Evolutionary conservation across 371 early-diverging fungal genomes (phyloP).

Genomic region (Mortierella polycephala): DNA sequence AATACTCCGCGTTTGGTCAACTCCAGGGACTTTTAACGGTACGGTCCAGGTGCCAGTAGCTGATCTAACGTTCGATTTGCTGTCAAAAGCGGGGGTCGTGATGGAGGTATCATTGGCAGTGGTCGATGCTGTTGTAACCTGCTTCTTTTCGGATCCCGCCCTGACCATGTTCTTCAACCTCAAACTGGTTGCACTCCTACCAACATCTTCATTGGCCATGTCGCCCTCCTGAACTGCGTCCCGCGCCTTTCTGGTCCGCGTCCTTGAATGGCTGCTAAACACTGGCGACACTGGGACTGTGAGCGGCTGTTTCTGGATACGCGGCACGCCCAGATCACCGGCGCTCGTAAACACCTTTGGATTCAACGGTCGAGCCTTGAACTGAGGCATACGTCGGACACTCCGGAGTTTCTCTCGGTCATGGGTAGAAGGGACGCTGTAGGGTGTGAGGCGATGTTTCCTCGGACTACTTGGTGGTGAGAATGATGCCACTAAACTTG

Average conservation of each 20-base stretch:
- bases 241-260: neutral
- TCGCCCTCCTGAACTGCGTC: neutral
- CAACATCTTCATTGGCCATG: neutral
- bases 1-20: too few species aligned
- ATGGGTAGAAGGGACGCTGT: slow-evolving; percentile 22
- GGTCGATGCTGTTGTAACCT: neutral
- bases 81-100: neutral
- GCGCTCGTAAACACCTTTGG: slow-evolving; percentile 50
- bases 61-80: neutral
- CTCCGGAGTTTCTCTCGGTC: slow-evolving; percentile 36
- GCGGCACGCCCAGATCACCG: slow-evolving; percentile 44
- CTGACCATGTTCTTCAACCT: slow-evolving; percentile 8
- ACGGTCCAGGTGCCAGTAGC: too few species aligned
- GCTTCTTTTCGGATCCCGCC: neutral
- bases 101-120: too few species aligned
- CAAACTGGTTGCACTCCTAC: slow-evolving; percentile 4
- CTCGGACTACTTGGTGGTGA: slow-evolving; percentile 29
- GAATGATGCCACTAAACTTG: slow-evolving; percentile 29
- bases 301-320: slow-evolving; percentile 27
- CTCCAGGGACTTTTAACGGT: too few species aligned
- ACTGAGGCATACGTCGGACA: slow-evolving; percentile 19
- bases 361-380: slow-evolving; percentile 44
- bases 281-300: slow-evolving; percentile 42
- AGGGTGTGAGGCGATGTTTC: slow-evolving; percentile 25
- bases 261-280: slow-evolving; percentile 15